Evolutionary conservation across 805 yeast species (phyloP), one percentile per base, ranked within the genome.

Genomic region (Teunomyces kruisii): DNA sequence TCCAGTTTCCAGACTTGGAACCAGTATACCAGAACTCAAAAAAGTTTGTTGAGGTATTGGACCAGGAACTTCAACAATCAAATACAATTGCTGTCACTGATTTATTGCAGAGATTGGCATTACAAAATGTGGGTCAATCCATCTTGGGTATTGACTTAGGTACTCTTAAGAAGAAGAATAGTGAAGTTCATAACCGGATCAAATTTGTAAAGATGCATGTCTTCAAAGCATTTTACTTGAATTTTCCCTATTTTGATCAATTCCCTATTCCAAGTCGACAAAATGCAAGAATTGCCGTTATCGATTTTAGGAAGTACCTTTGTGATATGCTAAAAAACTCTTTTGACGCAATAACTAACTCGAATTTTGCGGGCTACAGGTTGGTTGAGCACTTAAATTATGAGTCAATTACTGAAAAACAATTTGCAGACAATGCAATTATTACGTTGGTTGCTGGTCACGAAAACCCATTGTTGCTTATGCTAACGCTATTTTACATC

Each of bases 391-490:
- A 80, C 1, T 58, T 65, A 33, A 57, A 68, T 5, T 48, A 49
- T 6, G 74, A 70, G 0, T 42, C 49, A 3, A 64, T 81, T 2
- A 64, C 75, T 2, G 61, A 69, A 42, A 67, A 71, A 40, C 84
- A 80, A 50, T 68, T 79, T 43, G 58, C 67, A 2, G 85, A 81
- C 53, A 81, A 81, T 56, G 66, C 78, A 13, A 74, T 79, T 7
- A 80, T 81, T 13, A 64, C 79, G 3, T 58, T 80, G 53, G 76
- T 81, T 37, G 86, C 86, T 0, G 86, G 85, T 0, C 86, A 81
- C 57, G 86, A 81, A 51, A 81, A 81, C 48, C 86, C 86, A 0
- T 80, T 79, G 47, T 54, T 81, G 17, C 58, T 80, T 9, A 52
- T 80, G 48, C 68, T 76, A 0, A 75, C 82, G 0, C 53, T 75